A percentile compares a stretch with the other conserved stretches of the same genome.
phyloP scores from a whole-genome alignment of 306 rosid genomes.

The Erythrophleum fordii region DNA sequence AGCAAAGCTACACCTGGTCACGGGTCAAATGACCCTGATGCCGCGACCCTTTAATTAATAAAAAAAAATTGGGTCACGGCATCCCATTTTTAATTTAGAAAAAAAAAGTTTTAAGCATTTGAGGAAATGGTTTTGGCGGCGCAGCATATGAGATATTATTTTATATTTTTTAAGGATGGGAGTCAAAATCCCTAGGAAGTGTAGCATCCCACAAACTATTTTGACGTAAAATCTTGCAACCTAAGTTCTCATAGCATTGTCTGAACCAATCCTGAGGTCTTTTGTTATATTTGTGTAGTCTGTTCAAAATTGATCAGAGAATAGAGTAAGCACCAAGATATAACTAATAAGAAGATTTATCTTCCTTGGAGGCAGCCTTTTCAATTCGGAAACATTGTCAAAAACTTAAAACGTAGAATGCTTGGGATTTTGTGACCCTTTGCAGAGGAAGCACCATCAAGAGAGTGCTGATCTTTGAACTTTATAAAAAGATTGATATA shows the following conservation, averaged over 20 bases:
- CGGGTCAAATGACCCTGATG: too few relatives aligned
- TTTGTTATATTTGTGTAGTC: constrained; percentile 61
- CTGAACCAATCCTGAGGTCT: constrained; percentile 68
- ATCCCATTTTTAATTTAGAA: too few relatives aligned
- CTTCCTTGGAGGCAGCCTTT: constrained; percentile 59
- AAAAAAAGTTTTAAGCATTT: too few relatives aligned
- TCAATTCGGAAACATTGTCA: constrained; percentile 52
- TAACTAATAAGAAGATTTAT: constrained; percentile 65
- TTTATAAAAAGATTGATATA: constrained; percentile 79
- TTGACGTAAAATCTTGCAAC: constrained; percentile 61
- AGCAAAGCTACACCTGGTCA: too few relatives aligned
- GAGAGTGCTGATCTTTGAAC: constrained; percentile 70
- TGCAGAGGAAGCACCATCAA: constrained; percentile 56
- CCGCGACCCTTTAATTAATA: too few relatives aligned
- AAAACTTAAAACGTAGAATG: constrained; percentile 59
- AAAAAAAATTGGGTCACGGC: too few relatives aligned
- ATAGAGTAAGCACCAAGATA: constrained; percentile 79
- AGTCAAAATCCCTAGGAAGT: too few relatives aligned
- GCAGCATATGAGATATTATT: too few relatives aligned
- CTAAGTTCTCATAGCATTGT: constrained; percentile 56
- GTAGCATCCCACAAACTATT: constrained; percentile 36
- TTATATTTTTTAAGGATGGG: too few relatives aligned
- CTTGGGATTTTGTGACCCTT: constrained; percentile 65
- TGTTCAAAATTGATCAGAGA: constrained; percentile 64
- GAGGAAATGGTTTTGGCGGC: too few relatives aligned